Evolutionary conservation across 2,329 filamentous ascomycete genomes (phyloP).

Genomic region (Davidsoniella eucalypti): DNA sequence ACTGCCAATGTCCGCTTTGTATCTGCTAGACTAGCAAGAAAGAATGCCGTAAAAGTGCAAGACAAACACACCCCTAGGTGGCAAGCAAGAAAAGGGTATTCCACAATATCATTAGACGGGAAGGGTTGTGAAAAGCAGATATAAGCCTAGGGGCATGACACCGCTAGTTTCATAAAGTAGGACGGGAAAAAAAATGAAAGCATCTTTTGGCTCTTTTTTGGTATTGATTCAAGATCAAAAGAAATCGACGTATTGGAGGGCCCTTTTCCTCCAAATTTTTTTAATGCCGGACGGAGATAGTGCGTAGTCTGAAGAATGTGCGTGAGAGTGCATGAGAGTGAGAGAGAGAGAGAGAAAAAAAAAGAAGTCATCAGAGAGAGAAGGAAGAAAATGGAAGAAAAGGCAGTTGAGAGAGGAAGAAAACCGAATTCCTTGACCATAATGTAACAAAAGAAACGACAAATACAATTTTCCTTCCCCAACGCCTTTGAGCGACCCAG

Average conservation of each 20-base stretch:
- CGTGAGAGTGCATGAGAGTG: background rate
- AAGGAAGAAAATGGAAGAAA: conserved; percentile 11
- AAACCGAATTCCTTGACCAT: conserved; percentile 14
- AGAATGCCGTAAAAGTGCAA: too few relatives aligned
- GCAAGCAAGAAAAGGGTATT: too few relatives aligned
- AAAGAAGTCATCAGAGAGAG: conserved; percentile 4
- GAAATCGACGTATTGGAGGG: too few relatives aligned
- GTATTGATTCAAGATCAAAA: too few relatives aligned
- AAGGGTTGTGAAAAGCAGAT: too few relatives aligned
- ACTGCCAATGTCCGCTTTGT: too few relatives aligned
- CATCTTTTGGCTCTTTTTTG: conserved; percentile 4
- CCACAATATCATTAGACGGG: too few relatives aligned
- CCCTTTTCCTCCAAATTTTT: too few relatives aligned
- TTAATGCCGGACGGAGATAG: conserved; percentile 1
- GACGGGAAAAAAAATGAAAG: background rate
- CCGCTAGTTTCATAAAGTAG: background rate
- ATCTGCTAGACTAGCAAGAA: too few relatives aligned
- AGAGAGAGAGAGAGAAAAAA: conserved; percentile 5
- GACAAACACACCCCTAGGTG: too few relatives aligned
- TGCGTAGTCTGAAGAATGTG: background rate
- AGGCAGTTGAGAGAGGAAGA: conserved; percentile 13
- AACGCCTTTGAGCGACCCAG: conserved; percentile 13
- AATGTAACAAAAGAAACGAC: conserved; percentile 14
- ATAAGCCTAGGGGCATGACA: too few relatives aligned
- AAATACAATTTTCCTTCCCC: conserved; percentile 14